phyloP scores from a whole-genome alignment of 1,139 yeast genomes.

The Sugiyamaella neomexicana region DNA sequence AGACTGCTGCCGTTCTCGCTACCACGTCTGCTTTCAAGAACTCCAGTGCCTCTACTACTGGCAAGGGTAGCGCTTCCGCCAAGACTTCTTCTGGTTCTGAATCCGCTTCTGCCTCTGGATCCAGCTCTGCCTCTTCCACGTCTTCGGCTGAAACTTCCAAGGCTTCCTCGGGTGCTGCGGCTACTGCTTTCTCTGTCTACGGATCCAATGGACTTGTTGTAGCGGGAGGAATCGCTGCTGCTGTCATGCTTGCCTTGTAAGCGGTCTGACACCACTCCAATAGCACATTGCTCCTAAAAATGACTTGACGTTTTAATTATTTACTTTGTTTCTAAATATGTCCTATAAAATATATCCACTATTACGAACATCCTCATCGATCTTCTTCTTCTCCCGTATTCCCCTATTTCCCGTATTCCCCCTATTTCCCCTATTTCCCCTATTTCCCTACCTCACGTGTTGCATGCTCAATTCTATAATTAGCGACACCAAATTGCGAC shows the following conservation, averaged over 20 bases:
- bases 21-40: constrained; percentile 18
- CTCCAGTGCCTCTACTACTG: constrained; percentile 19
- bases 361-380: background rate
- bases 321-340: background rate
- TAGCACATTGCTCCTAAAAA: background rate
- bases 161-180: constrained; percentile 20
- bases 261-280: background rate
- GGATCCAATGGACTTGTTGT: constrained; percentile 25
- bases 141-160: constrained; percentile 4
- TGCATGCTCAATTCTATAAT: background rate
- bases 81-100: constrained; percentile 4
- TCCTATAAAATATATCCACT: background rate
- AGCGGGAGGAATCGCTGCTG: constrained; percentile 27
- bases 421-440: no score
- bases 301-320: background rate
- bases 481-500: constrained; percentile 2
- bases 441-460: no score
- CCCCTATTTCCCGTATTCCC: no score
- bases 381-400: no score
- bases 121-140: constrained; percentile 1
- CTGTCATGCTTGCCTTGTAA: constrained; percentile 29
- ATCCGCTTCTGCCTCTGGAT: constrained; percentile 16
- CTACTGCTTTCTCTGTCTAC: no score
- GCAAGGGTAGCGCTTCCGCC: constrained; percentile 13
- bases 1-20: constrained; percentile 5